Evolutionary conservation across 2,329 filamentous ascomycete species (phyloP).

Genomic region (Sclerotinia glacialis): DNA sequence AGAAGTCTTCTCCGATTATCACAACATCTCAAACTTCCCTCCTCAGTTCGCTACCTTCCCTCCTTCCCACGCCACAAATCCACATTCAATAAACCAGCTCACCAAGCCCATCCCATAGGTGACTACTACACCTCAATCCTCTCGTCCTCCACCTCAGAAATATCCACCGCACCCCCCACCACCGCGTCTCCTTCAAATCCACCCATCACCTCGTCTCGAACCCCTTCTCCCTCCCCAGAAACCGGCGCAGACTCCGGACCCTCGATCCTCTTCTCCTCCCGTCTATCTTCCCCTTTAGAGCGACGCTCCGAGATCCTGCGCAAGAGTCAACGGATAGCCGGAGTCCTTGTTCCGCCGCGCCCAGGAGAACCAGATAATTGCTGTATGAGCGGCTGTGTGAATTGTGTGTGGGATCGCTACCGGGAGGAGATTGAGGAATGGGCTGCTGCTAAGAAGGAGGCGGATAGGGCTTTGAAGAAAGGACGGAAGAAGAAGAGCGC

Average conservation of each 20-base stretch:
- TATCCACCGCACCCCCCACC: slow-evolving; percentile 29
- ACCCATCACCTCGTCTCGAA: slow-evolving; percentile 26
- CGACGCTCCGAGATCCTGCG: slow-evolving; percentile 58
- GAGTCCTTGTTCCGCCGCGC: slow-evolving; percentile 76
- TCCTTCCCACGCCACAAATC: slow-evolving; percentile 13
- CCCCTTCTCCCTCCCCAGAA: slow-evolving; percentile 7
- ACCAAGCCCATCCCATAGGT: slow-evolving; percentile 49
- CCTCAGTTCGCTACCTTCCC: slow-evolving; percentile 25
- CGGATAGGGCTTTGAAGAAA: slow-evolving; percentile 32
- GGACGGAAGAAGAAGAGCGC: slow-evolving; percentile 39
- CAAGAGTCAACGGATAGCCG: slow-evolving; percentile 66
- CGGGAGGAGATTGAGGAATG: slow-evolving; percentile 91
- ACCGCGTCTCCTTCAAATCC: slow-evolving; percentile 27
- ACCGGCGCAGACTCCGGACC: slow-evolving; percentile 43
- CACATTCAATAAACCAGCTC: slow-evolving; percentile 23
- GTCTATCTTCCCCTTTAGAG: slow-evolving; percentile 70
- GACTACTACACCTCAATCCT: slow-evolving; percentile 60
- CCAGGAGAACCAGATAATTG: slow-evolving; percentile 95
- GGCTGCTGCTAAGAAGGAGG: slow-evolving; percentile 55
- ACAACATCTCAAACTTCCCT: slow-evolving; percentile 27
- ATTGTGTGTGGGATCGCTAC: slow-evolving; percentile 93
- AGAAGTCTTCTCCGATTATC: slow-evolving; percentile 32
- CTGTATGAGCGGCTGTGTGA: slow-evolving; percentile 98
- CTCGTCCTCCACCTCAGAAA: slow-evolving; percentile 42
- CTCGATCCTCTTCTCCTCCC: slow-evolving; percentile 77